Evolutionary conservation across 2,329 filamentous ascomycete genomes (phyloP), one percentile per base, ranked within the genome.

Genomic region (Cordyceps farinosa): DNA sequence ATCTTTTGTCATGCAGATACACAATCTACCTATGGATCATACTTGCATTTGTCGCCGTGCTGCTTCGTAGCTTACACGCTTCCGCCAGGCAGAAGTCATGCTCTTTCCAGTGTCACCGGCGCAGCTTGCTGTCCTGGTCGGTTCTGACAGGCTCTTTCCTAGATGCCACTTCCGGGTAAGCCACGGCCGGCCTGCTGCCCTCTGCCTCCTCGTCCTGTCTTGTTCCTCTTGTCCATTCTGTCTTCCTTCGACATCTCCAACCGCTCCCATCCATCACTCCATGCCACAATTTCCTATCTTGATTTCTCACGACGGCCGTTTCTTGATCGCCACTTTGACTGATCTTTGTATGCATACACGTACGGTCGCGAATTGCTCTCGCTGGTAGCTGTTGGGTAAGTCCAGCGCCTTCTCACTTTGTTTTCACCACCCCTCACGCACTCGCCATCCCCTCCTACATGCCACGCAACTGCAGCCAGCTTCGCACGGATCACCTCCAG

Each of bases 291-390:
- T 52, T 40, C 54, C 60, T 65, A 55, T 42, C 64, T 63, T 48
- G 38, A 50, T 61, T 55, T 54, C 54, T 56, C 54, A 45, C 45
- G 3, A 55, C 30, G 40, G 48, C 61, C 40, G 61, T 53, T 56
- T 55, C 53, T 48, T 44, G 40, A 29, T 58, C 45, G 55, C 22
- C 15, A 52, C 17, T 70, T 70, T 34, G 51, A 45, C 42, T 51
- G 50, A 58, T 53, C 51, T 70, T 73, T 77, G 70, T 78, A 79
- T 78, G 74, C 66, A 72, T 79, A 78, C 69, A 59, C 55, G 54
- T 59, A 32, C 68, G 64, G 63, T 74, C 72, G 71, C 71, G 71
- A 69, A 72, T 74, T 72, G 70, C 70, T 72, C 62, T 68, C 65
- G 59, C 65, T 67, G 67, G 65, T 67, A 67, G 61, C 66, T 70